Conservation (phyloP, 2,329 filamentous ascomycete species). For the Sarocladiaceae sp. region DNA sequence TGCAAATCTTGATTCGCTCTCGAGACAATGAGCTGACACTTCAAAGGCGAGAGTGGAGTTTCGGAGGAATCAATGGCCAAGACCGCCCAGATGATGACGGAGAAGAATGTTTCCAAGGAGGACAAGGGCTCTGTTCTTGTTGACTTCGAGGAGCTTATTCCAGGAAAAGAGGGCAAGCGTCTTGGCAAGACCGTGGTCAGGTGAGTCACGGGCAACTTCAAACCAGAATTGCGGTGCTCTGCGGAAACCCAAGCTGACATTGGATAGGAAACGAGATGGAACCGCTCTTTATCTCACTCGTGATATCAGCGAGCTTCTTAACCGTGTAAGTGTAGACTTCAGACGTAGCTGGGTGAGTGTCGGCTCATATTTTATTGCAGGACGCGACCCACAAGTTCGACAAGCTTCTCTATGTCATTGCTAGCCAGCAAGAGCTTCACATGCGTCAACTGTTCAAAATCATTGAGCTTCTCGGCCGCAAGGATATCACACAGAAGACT, state of each 20-base stretch:
- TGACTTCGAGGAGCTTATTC: slow-evolving; percentile 62
- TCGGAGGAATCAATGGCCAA: slow-evolving; percentile 59
- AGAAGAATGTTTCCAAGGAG: slow-evolving; percentile 60
- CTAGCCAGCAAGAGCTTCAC: slow-evolving; percentile 65
- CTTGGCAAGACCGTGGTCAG: slow-evolving; percentile 65
- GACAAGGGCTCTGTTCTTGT: slow-evolving; percentile 67
- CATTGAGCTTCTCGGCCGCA: slow-evolving; percentile 62
- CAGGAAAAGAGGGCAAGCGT: slow-evolving; percentile 61
- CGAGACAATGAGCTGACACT: background rate
- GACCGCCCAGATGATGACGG: slow-evolving; percentile 54
- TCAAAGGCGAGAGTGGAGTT: slow-evolving; percentile 67
- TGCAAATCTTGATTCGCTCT: background rate
- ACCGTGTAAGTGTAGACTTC: slow-evolving; percentile 33
- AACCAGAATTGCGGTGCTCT: background rate
- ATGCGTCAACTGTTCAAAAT: slow-evolving; percentile 73
- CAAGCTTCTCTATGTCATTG: slow-evolving; percentile 76
- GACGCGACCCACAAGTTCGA: slow-evolving; percentile 60
- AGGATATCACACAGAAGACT: slow-evolving; percentile 60
- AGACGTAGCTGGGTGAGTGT: background rate
- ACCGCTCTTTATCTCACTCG: slow-evolving; percentile 73
- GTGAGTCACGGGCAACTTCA: slow-evolving; percentile 12
- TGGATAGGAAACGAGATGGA: slow-evolving; percentile 55
- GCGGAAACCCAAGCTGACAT: background rate
- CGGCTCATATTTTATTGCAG: slow-evolving; percentile 11
- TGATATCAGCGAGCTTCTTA: slow-evolving; percentile 68